These are phyloP conservation scores for Aspergillus nanangensis DNA, from an alignment of 495 filamentous ascomycete genomes.

Conservation along the genomic window DNA sequence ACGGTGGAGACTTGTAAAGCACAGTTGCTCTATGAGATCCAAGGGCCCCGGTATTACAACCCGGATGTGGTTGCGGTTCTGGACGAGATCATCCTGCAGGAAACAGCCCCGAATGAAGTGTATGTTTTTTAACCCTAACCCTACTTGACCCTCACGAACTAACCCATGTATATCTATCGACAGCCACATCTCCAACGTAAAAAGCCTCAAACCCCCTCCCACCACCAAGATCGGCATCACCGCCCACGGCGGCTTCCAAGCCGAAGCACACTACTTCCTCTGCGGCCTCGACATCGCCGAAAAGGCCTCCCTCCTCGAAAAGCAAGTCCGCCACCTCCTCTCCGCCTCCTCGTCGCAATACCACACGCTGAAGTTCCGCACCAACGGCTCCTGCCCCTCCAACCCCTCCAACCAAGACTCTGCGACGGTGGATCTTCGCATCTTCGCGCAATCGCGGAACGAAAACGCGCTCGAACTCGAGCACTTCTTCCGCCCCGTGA, in stretches of 20 bases:
- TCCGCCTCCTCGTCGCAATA: conserved; percentile 1
- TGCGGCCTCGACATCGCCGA: conserved; percentile 41
- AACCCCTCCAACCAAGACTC: conserved; percentile 9
- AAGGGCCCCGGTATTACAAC: conserved; percentile 41
- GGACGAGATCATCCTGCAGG: conserved; percentile 14
- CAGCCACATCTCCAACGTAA: conserved; percentile 18
- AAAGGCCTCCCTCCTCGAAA: conserved; percentile 32
- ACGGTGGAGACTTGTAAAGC: conserved; percentile 34
- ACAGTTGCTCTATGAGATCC: conserved; percentile 47
- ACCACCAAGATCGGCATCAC: conserved; percentile 55
- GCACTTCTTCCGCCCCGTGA: conserved; percentile 1
- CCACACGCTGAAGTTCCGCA: conserved; percentile 5
- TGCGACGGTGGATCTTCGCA: conserved; percentile 11
- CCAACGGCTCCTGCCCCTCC: conserved; percentile 4
- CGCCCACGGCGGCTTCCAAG: conserved; percentile 44
- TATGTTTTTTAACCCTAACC: neutral
- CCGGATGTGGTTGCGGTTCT: conserved; percentile 40
- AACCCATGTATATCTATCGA: neutral
- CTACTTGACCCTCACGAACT: neutral
- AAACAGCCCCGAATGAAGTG: neutral
- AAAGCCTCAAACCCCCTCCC: conserved; percentile 35
- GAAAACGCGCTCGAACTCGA: neutral
- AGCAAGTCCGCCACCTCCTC: conserved; percentile 17
- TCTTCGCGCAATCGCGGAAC: conserved; percentile 15
- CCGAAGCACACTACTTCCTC: conserved; percentile 37